These are phyloP conservation scores for Salvia hispanica DNA, from an alignment of 257 asterid species.

Conservation along the genomic window DNA sequence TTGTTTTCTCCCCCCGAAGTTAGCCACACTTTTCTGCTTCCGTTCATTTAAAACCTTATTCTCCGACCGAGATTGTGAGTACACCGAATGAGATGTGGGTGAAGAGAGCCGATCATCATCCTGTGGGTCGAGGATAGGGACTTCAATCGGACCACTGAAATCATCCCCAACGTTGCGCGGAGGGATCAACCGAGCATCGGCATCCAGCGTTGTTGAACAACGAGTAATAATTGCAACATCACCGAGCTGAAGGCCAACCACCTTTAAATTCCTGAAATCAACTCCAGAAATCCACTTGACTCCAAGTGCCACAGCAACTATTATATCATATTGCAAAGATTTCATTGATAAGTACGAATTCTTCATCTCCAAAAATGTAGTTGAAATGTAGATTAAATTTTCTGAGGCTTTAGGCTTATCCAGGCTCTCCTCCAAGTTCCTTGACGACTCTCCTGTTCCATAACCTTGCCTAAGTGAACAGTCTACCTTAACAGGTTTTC, in stretches of 20 bases:
- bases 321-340: conserved; percentile 61
- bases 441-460: too few species aligned
- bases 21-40: conserved; percentile 80
- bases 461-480: too few species aligned
- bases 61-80: conserved; percentile 35
- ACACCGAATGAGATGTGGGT: conserved; percentile 33
- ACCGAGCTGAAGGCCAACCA: too few species aligned
- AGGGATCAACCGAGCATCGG: too few species aligned
- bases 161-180: conserved; percentile 28
- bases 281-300: too few species aligned
- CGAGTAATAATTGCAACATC: too few species aligned
- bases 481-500: too few species aligned
- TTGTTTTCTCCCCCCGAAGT: conserved; percentile 53
- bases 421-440: too few species aligned
- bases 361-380: conserved; percentile 85
- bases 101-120: conserved; percentile 47
- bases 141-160: conserved; percentile 47
- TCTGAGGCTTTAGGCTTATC: conserved; percentile 86
- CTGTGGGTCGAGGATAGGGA: conserved; percentile 51
- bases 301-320: neutral
- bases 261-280: too few species aligned
- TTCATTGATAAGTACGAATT: conserved; percentile 63
- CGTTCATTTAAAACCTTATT: conserved; percentile 43
- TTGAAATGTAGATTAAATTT: conserved; percentile 78
- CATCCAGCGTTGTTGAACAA: too few species aligned